These are phyloP conservation scores for Pelargonium myrrhifolium DNA, from an alignment of 441 rosid species.

Conservation along the genomic window DNA sequence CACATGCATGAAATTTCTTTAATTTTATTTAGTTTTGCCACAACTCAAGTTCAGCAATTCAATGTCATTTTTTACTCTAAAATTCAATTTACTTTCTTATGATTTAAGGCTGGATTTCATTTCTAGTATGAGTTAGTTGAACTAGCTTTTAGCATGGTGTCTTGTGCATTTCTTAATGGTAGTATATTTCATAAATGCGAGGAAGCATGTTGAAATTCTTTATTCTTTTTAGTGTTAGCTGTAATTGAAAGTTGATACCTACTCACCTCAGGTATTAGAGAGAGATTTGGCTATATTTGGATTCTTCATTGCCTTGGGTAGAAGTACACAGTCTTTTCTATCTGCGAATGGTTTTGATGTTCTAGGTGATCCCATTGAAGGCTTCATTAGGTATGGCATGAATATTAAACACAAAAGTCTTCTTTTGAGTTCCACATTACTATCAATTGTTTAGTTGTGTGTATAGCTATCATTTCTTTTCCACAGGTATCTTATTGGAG, in stretches of 20 bases:
- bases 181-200: not conserved
- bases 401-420: not conserved
- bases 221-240: slow-evolving; percentile 9
- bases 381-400: slow-evolving; percentile 58
- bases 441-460: slow-evolving; percentile 15
- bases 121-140: not conserved
- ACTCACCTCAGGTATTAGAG: slow-evolving; percentile 75
- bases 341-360: slow-evolving; percentile 70
- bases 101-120: not conserved
- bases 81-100: not conserved
- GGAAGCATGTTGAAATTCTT: not conserved
- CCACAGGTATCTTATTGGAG: slow-evolving; percentile 82
- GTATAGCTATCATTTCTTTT: slow-evolving; percentile 19
- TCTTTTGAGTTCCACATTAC: slow-evolving; percentile 9
- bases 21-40: not conserved
- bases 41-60: not conserved
- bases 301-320: slow-evolving; percentile 90
- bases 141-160: slow-evolving; percentile 4
- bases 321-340: slow-evolving; percentile 70
- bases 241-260: slow-evolving; percentile 18
- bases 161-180: not conserved
- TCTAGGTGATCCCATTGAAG: slow-evolving; percentile 55
- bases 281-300: slow-evolving; percentile 98
- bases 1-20: not conserved
- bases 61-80: too few species aligned